Conservation (phyloP, 768 basidiomycete genomes). For the Xanthoconium stramineum region DNA sequence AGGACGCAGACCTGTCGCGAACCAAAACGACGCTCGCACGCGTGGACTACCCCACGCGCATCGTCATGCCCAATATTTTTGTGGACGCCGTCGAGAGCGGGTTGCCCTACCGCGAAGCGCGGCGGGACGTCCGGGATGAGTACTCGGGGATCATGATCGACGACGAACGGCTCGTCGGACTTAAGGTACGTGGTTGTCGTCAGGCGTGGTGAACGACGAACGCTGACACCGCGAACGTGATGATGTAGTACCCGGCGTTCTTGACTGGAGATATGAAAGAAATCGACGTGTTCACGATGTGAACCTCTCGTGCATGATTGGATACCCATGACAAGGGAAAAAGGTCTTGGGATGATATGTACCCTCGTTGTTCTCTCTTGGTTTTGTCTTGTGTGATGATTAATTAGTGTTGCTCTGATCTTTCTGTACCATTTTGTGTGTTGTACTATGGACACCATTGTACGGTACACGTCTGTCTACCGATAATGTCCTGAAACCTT, state of each 20-base stretch:
- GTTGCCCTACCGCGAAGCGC: conserved; percentile 32
- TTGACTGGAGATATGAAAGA: conserved; percentile 31
- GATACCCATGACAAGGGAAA: too few relatives aligned
- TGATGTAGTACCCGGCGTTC: conserved; percentile 24
- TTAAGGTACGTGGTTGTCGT: conserved; percentile 32
- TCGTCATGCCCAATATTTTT: conserved; percentile 23
- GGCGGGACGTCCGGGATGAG: conserved; percentile 18
- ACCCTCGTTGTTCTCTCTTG: too few relatives aligned
- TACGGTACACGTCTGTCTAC: too few relatives aligned
- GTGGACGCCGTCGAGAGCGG: conserved; percentile 21
- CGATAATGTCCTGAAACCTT: too few relatives aligned
- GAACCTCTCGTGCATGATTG: background rate
- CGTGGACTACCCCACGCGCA: conserved; percentile 9
- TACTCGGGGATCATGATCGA: conserved; percentile 44
- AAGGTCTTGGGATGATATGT: too few relatives aligned
- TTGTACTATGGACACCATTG: background rate
- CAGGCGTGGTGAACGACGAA: too few relatives aligned
- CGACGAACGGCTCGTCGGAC: conserved; percentile 38
- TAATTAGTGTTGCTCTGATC: too few relatives aligned
- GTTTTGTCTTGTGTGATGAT: background rate
- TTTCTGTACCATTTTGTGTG: too few relatives aligned
- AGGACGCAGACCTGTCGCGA: background rate
- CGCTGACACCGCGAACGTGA: too few relatives aligned
- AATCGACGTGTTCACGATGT: conserved; percentile 35
- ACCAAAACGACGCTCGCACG: background rate